These are phyloP conservation scores for Ettlia oleoabundans DNA, from an alignment of 139 green algal genomes.

Conservation along the genomic window DNA sequence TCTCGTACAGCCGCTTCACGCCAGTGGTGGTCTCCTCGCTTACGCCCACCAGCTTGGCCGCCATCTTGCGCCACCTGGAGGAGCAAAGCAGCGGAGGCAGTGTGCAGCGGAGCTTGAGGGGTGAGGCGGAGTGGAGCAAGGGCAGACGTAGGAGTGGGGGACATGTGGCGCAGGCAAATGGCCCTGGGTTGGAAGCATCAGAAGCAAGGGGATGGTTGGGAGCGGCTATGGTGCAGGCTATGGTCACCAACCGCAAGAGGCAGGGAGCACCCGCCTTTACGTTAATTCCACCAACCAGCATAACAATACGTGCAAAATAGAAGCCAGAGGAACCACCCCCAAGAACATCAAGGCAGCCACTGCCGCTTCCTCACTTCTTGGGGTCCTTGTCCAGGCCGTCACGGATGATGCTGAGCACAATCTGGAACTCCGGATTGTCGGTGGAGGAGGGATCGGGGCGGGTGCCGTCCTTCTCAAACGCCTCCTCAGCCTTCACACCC, in stretches of 20 bases:
- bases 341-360: no score
- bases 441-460: constrained; percentile 94
- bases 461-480: constrained; percentile 90
- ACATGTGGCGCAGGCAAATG: no score
- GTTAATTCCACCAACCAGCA: no score
- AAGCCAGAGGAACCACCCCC: no score
- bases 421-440: constrained; percentile 99
- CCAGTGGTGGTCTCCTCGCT: constrained; percentile 99
- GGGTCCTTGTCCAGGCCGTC: constrained; percentile 77
- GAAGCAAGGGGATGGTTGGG: no score
- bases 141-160: no score
- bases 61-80: constrained; percentile 82
- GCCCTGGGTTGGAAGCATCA: no score
- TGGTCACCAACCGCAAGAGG: no score
- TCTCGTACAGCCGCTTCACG: constrained; percentile 99
- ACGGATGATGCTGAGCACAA: constrained; percentile 94
- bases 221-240: no score
- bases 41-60: constrained; percentile 88
- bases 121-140: neutral
- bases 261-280: no score
- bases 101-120: neutral
- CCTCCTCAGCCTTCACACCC: constrained; percentile 94
- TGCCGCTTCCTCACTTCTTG: constrained; percentile 38
- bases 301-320: no score
- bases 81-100: neutral